Conservation (phyloP, 2,329 filamentous ascomycete genomes). For the Nemania sp. region DNA sequence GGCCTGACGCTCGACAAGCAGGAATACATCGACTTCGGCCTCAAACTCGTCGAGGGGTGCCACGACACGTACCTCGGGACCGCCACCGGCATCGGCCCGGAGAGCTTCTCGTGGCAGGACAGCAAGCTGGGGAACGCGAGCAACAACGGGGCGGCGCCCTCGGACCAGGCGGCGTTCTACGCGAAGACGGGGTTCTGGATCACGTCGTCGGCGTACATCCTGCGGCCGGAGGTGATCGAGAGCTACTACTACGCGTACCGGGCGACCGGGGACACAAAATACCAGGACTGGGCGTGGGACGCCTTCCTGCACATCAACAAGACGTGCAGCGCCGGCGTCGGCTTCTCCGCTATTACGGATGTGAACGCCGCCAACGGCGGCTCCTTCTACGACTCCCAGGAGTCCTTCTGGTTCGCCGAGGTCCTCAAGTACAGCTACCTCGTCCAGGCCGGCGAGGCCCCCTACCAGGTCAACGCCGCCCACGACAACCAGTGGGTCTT, state of each 20-base stretch:
- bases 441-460: slow-evolving; percentile 65
- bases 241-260: slow-evolving; percentile 86
- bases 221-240: slow-evolving; percentile 82
- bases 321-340: slow-evolving; percentile 65
- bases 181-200: slow-evolving; percentile 72
- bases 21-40: slow-evolving; percentile 73
- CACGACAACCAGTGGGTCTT: slow-evolving; percentile 56
- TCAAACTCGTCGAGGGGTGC: slow-evolving; percentile 72
- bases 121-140: slow-evolving; percentile 40
- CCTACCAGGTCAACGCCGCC: slow-evolving; percentile 52
- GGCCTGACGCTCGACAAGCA: slow-evolving; percentile 68
- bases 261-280: slow-evolving; percentile 72
- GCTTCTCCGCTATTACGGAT: slow-evolving; percentile 67
- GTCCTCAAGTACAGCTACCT: slow-evolving; percentile 84
- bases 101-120: slow-evolving; percentile 67
- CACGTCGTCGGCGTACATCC: slow-evolving; percentile 60
- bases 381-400: slow-evolving; percentile 68
- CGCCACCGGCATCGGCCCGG: slow-evolving; percentile 75
- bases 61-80: slow-evolving; percentile 72
- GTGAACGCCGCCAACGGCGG: slow-evolving; percentile 68
- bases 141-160: slow-evolving; percentile 49
- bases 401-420: slow-evolving; percentile 88
- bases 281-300: slow-evolving; percentile 83
- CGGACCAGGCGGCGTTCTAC: slow-evolving; percentile 62
- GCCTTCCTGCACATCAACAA: slow-evolving; percentile 70